A percentile compares a stretch with the other conserved stretches of the same genome.
Conservation (phyloP, 2,329 filamentous ascomycete species). For the Talaromyces sp. region DNA sequence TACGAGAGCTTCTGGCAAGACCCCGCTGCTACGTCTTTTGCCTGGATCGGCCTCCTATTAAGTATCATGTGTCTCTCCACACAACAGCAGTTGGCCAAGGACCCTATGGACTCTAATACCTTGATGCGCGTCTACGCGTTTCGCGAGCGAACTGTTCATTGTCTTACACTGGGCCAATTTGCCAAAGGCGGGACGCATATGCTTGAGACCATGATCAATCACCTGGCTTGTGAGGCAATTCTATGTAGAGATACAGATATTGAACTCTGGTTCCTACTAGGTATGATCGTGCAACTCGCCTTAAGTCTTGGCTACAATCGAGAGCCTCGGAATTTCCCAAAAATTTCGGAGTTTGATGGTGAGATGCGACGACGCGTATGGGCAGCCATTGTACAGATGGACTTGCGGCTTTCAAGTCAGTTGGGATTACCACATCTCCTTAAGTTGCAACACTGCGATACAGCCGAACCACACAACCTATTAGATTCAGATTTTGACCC, state of each 20-base stretch:
- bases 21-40: not conserved
- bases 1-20: constrained; percentile 7
- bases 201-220: constrained; percentile 55
- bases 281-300: constrained; percentile 54
- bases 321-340: constrained; percentile 51
- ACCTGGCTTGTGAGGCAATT: constrained; percentile 53
- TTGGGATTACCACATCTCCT: constrained; percentile 59
- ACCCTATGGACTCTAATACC: not conserved
- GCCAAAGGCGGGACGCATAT: constrained; percentile 52
- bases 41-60: not conserved
- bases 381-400: constrained; percentile 48
- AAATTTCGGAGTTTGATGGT: constrained; percentile 52
- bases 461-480: constrained; percentile 54
- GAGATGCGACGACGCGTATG: constrained; percentile 48
- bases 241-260: constrained; percentile 52
- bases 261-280: constrained; percentile 53
- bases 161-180: constrained; percentile 53
- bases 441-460: constrained; percentile 57
- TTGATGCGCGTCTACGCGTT: constrained; percentile 17
- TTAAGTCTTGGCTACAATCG: constrained; percentile 60
- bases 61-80: constrained; percentile 4
- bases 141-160: constrained; percentile 46
- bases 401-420: constrained; percentile 59
- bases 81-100: constrained; percentile 4
- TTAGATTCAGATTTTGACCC: constrained; percentile 58